Percentiles rank a stretch among this genome's conserved stretches.
Evolutionary conservation across 169 alveolate species (phyloP).

Genomic region (Eimeria praecox): DNA sequence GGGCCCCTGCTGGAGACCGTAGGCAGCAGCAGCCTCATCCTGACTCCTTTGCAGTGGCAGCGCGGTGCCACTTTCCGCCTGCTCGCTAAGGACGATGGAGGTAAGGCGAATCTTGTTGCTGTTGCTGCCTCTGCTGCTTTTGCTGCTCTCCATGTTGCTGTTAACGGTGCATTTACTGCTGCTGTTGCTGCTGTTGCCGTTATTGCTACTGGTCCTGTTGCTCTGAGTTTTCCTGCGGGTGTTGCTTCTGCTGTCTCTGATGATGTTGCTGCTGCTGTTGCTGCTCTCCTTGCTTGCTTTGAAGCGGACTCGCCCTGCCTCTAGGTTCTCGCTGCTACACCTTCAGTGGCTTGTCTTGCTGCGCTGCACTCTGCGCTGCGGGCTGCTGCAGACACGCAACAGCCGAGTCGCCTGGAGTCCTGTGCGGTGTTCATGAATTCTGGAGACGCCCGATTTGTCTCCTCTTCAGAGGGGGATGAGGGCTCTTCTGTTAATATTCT

Average conservation of each 20-base stretch:
- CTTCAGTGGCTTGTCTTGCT: background rate
- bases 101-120: background rate
- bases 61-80: slow-evolving; percentile 19
- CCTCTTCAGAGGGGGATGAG: background rate
- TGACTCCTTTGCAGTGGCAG: slow-evolving; percentile 52
- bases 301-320: too few species aligned
- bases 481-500: background rate
- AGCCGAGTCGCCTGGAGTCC: background rate
- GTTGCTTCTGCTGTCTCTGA: background rate
- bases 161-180: background rate
- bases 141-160: background rate
- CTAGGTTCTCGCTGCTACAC: background rate
- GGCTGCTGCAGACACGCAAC: slow-evolving; percentile 12
- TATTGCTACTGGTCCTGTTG: background rate
- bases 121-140: background rate
- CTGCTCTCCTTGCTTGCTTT: background rate
- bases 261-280: background rate
- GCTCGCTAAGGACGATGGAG: slow-evolving; percentile 29
- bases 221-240: too few species aligned
- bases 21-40: background rate
- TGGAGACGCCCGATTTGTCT: slow-evolving; percentile 31
- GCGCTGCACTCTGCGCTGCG: background rate
- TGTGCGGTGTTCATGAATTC: background rate
- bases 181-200: background rate
- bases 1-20: slow-evolving; percentile 20